Conservation (phyloP, 2,329 filamentous ascomycete genomes). For the Claviceps humidiphila region DNA sequence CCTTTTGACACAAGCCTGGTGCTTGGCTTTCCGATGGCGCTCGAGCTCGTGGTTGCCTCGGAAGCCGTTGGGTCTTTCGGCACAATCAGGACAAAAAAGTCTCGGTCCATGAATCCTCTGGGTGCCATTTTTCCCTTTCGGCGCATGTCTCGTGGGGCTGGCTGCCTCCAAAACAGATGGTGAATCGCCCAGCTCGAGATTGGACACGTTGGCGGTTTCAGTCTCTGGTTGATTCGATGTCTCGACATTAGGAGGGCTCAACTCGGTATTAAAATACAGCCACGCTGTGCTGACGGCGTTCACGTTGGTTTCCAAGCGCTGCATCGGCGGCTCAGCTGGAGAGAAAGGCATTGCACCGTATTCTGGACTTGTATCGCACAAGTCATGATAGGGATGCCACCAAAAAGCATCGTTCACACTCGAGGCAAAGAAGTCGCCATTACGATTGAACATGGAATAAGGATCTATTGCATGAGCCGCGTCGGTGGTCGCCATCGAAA, state of each 20-base stretch:
- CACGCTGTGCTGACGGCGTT: conserved; percentile 30
- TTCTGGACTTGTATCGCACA: conserved; percentile 11
- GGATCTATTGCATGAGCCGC: too few relatives aligned
- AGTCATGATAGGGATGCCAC: conserved; percentile 13
- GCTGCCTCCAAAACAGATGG: conserved; percentile 3
- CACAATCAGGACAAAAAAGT: conserved; percentile 57
- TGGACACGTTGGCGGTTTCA: conserved; percentile 24
- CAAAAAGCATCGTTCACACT: too few relatives aligned
- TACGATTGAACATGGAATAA: too few relatives aligned
- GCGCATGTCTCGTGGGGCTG: conserved; percentile 15
- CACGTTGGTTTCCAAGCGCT: conserved; percentile 33
- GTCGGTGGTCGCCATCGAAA: too few relatives aligned
- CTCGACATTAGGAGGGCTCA: conserved; percentile 34
- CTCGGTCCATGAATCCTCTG: conserved; percentile 44
- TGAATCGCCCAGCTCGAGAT: conserved; percentile 28
- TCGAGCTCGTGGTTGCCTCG: conserved; percentile 74
- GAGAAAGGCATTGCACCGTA: background rate
- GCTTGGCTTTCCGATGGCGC: conserved; percentile 52
- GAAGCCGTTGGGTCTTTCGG: conserved; percentile 63
- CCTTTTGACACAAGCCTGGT: conserved; percentile 42
- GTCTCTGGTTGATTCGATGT: conserved; percentile 27
- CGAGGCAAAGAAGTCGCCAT: too few relatives aligned
- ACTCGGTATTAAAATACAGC: conserved; percentile 27
- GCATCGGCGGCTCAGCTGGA: conserved; percentile 21
- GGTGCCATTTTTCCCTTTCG: conserved; percentile 31